Conservation (phyloP, 345 rosid genomes). For the Triadica sebifera region DNA sequence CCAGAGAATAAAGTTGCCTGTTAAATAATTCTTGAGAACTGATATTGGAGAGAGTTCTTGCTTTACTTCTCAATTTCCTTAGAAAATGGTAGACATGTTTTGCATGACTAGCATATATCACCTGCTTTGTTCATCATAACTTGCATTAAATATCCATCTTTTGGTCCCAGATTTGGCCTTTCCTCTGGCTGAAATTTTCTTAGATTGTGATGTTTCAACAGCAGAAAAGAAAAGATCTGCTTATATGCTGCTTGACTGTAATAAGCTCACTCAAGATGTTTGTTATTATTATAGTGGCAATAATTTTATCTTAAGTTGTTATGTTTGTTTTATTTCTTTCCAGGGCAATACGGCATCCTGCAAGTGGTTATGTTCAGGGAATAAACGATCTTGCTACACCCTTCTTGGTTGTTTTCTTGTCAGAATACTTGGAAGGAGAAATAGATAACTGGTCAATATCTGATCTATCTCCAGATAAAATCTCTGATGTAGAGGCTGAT, state of each 20-base stretch:
- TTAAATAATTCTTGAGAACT: not conserved
- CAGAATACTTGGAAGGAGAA: slow-evolving; percentile 82
- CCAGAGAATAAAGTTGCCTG: not conserved
- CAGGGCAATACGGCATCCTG: slow-evolving; percentile 99
- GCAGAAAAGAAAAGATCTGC: slow-evolving; percentile 7
- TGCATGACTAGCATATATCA: too few species aligned
- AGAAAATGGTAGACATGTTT: not conserved
- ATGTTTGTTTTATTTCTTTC: slow-evolving; percentile 26
- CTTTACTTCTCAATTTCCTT: not conserved
- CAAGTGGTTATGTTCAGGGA: slow-evolving; percentile 98
- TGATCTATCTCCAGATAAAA: slow-evolving; percentile 59
- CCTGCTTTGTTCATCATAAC: not conserved
- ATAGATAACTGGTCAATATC: slow-evolving; percentile 73
- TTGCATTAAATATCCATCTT: not conserved
- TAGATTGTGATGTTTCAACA: slow-evolving; percentile 9
- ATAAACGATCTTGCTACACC: slow-evolving; percentile 99
- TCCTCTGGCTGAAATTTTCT: not conserved
- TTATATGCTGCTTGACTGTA: not conserved
- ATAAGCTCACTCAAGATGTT: not conserved
- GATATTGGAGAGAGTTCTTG: not conserved
- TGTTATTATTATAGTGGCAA: slow-evolving; percentile 10
- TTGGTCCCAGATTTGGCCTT: not conserved
- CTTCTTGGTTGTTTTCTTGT: slow-evolving; percentile 87
- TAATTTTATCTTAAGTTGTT: slow-evolving; percentile 11
- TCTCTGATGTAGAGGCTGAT: slow-evolving; percentile 83